phyloP scores from a whole-genome alignment of 148 eudicot species.

The Oxyria digyna region DNA sequence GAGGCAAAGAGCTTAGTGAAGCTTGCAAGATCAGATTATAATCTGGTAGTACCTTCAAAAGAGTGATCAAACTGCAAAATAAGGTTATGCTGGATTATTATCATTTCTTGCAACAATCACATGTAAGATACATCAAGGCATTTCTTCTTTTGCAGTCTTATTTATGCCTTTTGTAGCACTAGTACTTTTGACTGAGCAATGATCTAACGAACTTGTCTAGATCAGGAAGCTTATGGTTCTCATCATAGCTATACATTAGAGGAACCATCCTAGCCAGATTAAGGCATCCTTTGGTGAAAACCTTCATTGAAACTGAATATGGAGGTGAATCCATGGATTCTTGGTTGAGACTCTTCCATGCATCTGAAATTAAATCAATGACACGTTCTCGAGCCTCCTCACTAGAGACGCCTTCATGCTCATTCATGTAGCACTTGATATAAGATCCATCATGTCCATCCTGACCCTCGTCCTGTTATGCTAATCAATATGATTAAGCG shows the following conservation, averaged over 20 bases:
- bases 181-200: constrained; percentile 10
- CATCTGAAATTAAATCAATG: constrained; percentile 23
- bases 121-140: not conserved
- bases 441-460: constrained; percentile 49
- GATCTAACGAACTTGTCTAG: constrained; percentile 16
- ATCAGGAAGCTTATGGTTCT: constrained; percentile 9
- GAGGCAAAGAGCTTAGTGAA: constrained; percentile 21
- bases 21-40: constrained; percentile 14
- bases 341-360: constrained; percentile 42
- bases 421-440: constrained; percentile 40
- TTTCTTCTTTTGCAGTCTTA: not conserved
- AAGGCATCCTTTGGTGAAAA: constrained; percentile 17
- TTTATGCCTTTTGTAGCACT: not conserved
- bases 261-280: constrained; percentile 33
- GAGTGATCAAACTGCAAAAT: not conserved
- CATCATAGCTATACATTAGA: constrained; percentile 23
- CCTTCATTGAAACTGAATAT: constrained; percentile 9
- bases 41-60: constrained; percentile 2
- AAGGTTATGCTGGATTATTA: not conserved
- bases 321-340: constrained; percentile 15
- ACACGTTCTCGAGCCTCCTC: constrained; percentile 26
- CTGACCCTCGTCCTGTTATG: constrained; percentile 38
- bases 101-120: not conserved
- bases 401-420: constrained; percentile 18
- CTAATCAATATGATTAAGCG: not conserved